Evolutionary conservation across 352 stramenopile species (phyloP).

Genomic region (Globisporangium mamillatum): DNA sequence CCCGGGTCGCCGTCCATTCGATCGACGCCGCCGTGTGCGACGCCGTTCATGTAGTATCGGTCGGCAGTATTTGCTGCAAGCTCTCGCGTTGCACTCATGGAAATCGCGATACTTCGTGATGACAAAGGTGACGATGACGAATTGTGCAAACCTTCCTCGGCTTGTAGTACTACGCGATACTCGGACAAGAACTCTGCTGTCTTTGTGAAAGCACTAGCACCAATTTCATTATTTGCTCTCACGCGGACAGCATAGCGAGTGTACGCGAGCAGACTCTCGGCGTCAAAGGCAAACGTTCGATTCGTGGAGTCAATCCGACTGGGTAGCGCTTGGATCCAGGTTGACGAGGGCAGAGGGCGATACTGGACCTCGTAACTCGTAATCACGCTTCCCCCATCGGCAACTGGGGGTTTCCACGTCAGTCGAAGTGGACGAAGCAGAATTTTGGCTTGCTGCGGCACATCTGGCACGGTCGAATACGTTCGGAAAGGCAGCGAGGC

Average conservation of each 20-base stretch:
- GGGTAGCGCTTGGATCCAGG: constrained; percentile 32
- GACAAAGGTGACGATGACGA: not conserved
- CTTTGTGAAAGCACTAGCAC: constrained; percentile 25
- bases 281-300: constrained; percentile 12
- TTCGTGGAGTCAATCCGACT: constrained; percentile 5
- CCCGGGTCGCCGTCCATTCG: constrained; percentile 44
- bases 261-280: constrained; percentile 21
- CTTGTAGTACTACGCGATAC: constrained; percentile 9
- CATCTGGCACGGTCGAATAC: constrained; percentile 20
- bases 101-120: not conserved
- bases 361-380: constrained; percentile 48
- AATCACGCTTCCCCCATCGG: constrained; percentile 25
- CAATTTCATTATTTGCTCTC: constrained; percentile 29
- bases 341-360: constrained; percentile 32
- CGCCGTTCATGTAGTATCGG: constrained; percentile 59
- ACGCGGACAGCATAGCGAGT: constrained; percentile 44
- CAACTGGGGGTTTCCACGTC: constrained; percentile 33
- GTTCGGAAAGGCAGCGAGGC: constrained; percentile 36
- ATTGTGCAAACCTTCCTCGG: not conserved
- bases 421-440: constrained; percentile 15
- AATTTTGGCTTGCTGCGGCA: constrained; percentile 11
- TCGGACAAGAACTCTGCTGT: constrained; percentile 42
- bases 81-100: constrained; percentile 28
- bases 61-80: constrained; percentile 44
- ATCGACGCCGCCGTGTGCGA: constrained; percentile 38